Percentiles rank a stretch among this genome's conserved stretches.
Evolutionary conservation across 495 filamentous ascomycete genomes (phyloP).

Genomic region (Astrothelium subdiscretum): DNA sequence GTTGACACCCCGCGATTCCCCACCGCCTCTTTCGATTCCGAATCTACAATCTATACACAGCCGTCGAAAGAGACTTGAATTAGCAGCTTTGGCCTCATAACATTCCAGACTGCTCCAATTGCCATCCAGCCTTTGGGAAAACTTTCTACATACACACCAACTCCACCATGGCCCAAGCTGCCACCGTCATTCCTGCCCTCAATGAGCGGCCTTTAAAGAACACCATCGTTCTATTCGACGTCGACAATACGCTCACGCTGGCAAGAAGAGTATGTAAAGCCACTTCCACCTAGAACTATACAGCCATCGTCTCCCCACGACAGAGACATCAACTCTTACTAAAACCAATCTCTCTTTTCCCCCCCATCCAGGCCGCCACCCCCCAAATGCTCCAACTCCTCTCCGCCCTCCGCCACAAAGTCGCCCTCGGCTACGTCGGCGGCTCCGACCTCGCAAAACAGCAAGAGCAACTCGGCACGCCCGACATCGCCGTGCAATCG

Average conservation of each 20-base stretch:
- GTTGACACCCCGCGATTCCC: neutral
- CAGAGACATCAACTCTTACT: neutral
- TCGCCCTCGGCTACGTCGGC: constrained; percentile 72
- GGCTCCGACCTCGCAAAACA: constrained; percentile 77
- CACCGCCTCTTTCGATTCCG: neutral
- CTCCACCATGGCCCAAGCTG: constrained; percentile 32
- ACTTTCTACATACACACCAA: too few species aligned
- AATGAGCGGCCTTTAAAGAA: constrained; percentile 71
- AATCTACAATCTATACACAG: too few species aligned
- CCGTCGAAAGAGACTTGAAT: too few species aligned
- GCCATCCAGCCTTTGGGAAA: neutral
- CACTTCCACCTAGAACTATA: neutral
- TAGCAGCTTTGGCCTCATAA: neutral
- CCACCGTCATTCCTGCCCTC: constrained; percentile 57
- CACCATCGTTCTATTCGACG: constrained; percentile 89
- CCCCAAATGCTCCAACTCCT: constrained; percentile 79
- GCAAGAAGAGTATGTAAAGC: constrained; percentile 52
- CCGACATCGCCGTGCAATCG: constrained; percentile 49
- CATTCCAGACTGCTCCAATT: neutral
- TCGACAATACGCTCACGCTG: constrained; percentile 77
- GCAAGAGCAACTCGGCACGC: constrained; percentile 79
- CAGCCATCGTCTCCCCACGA: neutral
- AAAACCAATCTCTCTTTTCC: constrained; percentile 7
- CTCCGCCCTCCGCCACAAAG: constrained; percentile 66
- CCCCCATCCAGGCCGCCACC: constrained; percentile 40